phyloP scores from a whole-genome alignment of 768 basidiomycete species.

The Collybia mongolica region DNA sequence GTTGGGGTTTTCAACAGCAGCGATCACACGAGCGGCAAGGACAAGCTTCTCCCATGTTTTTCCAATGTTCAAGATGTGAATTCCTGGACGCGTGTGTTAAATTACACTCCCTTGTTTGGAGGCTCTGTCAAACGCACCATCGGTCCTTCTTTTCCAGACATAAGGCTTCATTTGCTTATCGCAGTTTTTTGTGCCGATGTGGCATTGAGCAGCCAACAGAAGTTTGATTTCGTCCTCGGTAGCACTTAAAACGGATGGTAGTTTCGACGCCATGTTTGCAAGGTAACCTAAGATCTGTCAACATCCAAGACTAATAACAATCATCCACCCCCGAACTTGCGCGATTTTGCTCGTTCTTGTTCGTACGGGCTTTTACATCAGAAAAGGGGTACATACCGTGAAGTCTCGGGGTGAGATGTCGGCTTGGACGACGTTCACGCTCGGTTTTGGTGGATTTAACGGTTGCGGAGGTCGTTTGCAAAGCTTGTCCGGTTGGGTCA shows the following conservation, averaged over 20 bases:
- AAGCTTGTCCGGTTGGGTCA: conserved; percentile 28
- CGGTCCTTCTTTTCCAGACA: conserved; percentile 94
- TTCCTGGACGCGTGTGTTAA: conserved; percentile 51
- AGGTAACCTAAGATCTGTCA: conserved; percentile 28
- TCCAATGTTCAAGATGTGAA: conserved; percentile 96
- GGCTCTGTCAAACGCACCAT: conserved; percentile 65
- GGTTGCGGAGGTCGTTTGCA: conserved; percentile 28
- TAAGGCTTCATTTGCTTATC: conserved; percentile 99
- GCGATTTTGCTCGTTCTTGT: conserved; percentile 31
- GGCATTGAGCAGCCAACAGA: conserved; percentile 92
- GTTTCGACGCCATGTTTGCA: conserved; percentile 75
- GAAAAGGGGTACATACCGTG: conserved; percentile 39
- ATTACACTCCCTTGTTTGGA: conserved; percentile 3
- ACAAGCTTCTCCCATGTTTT: conserved; percentile 99
- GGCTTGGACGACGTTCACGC: conserved; percentile 46
- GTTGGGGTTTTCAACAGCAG: conserved; percentile 96
- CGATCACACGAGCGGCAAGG: conserved; percentile 95
- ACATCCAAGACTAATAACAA: conserved; percentile 31
- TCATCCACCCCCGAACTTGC: conserved; percentile 43
- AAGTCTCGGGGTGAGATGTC: conserved; percentile 40
- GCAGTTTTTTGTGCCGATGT: conserved; percentile 98
- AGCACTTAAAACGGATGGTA: conserved; percentile 89
- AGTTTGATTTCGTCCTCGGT: conserved; percentile 98
- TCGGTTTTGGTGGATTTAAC: conserved; percentile 35
- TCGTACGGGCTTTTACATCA: conserved; percentile 14